Evolutionary conservation across 1,139 yeast species (phyloP), one percentile per base, ranked within the genome.

Genomic region (Sugiyamaella xylanicola): DNA sequence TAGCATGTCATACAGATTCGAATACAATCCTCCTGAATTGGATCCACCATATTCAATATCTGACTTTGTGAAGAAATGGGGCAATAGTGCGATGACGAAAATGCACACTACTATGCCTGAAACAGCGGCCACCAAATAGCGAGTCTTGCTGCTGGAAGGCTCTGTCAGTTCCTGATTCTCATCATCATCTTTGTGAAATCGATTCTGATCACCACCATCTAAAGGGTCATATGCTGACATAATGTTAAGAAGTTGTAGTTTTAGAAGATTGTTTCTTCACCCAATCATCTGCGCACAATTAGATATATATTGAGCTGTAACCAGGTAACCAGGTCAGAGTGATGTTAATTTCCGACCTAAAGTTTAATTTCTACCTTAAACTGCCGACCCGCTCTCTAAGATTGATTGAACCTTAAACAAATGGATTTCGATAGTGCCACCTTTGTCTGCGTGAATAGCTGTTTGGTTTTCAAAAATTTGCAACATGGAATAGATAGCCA

Each of bases 1-100:
- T 7, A 54, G 51, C 53, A 54, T 50, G 15, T 49, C 56, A 27
- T 39, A 22, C 11, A 54, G 37, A 27, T 25, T 54, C 16, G 56
- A 27, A 25, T 48, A 54, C 40, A 54, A n/a, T 2, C 54, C 41
- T 20, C 50, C 44, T 3, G 32, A 27, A 11, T 20, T 22, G 8
- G 45, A 17, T 29, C 15, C 16, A 29, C 17, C 13, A 17, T 40
- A 40, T 16, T 29, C 40, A 17, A 20, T 29, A 29, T 40, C 40
- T 16, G 52, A 48, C 11, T 15, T 29, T 9, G 20, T 15, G 19
- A 48, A 11, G 2, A 32, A 35, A 16, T 19, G 13, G 3, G 52
- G 52, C n/a, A 48, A 21, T 9, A 40, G 37, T 29, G 27, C 13
- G 7, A 40, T 13, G 3, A 40, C 21, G 1, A 48, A 17, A 11